Evolutionary conservation across 2,329 filamentous ascomycete genomes (phyloP), one percentile per base, ranked within the genome.

Genomic region (Didymella sp.): DNA sequence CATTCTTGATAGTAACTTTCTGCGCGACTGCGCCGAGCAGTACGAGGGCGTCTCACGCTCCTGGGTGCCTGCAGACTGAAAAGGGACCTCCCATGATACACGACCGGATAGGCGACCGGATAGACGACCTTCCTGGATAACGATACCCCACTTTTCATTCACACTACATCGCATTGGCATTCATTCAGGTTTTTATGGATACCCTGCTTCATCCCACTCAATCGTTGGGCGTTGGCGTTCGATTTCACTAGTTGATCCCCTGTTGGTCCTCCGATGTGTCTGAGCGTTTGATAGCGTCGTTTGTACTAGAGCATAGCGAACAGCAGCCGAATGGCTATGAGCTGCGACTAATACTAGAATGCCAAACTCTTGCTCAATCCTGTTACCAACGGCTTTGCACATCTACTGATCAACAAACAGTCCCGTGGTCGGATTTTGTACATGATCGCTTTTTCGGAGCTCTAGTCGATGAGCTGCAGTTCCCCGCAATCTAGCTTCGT

Each of bases 1-100:
- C 38, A 79, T 86, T 19, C 69, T 89, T 33, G 77, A 78, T 21
- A 83, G 81, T 62, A 66, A 75, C 13, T 89, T 86, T 85, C 78
- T 89, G 27, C 64, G 65, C 28, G 71, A 71, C 15, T 77, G 73
- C 49, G 61, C 58, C 35, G 54, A 72, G 44, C 55, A 56, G 22
- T 74, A 67, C 43, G 72, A 74, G 53, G 47, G 69, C 24, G 68
- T 71, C 6, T 51, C 61, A 11, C 64, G 67, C n/a, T 53, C 70
- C n/a, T 75, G 73, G 72, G 51, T 70, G 22, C 44, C 56, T 31
- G 52, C 60, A 5, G 62, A 68, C 11, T 67, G 60, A 17, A 71
- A 61, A 42, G 19, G 25, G 15, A 33, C n/a, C 38, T 47, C 35
- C 41, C 43, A 37, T 22, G 30, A 41, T 15, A 21, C 7, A 31